These are phyloP conservation scores for Exophiala spinifera DNA, from an alignment of 2,329 filamentous ascomycete genomes.

Conservation along the genomic window DNA sequence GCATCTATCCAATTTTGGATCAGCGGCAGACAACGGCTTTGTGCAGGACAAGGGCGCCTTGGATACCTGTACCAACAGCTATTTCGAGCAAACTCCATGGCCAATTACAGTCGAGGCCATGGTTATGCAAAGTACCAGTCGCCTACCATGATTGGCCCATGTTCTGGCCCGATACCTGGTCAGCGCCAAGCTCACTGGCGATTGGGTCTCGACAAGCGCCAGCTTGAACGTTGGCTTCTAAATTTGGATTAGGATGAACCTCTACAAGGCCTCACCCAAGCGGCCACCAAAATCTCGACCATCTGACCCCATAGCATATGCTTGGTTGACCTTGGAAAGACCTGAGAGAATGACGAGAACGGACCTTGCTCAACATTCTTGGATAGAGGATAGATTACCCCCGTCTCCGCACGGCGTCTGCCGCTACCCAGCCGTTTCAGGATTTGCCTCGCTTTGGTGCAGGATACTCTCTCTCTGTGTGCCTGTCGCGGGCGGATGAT, in stretches of 20 bases:
- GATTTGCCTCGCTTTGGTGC: slow-evolving; percentile 3
- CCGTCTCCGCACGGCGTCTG: slow-evolving; percentile 11
- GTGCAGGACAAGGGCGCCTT: background rate
- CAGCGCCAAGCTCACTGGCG: slow-evolving; percentile 7
- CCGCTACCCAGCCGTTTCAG: slow-evolving; percentile 17
- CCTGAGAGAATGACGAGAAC: slow-evolving; percentile 5
- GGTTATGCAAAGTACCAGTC: slow-evolving; percentile 11
- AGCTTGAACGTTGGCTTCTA: slow-evolving; percentile 4
- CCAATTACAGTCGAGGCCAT: slow-evolving; percentile 1
- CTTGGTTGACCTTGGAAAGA: background rate
- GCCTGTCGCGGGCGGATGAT: slow-evolving; percentile 9
- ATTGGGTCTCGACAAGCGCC: slow-evolving; percentile 18
- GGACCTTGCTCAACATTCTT: slow-evolving; percentile 1
- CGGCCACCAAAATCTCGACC: background rate
- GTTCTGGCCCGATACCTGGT: background rate
- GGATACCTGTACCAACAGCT: background rate
- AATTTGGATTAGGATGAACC: slow-evolving; percentile 5
- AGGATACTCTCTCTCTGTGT: slow-evolving; percentile 8
- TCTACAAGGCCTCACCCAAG: background rate
- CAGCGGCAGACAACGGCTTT: background rate
- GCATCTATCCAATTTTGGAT: background rate
- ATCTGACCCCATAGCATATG: background rate
- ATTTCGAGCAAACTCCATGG: slow-evolving; percentile 2
- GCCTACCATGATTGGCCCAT: slow-evolving; percentile 9
- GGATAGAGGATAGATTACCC: background rate